phyloP scores from a whole-genome alignment of 805 yeast species.

The Candida corydali region DNA sequence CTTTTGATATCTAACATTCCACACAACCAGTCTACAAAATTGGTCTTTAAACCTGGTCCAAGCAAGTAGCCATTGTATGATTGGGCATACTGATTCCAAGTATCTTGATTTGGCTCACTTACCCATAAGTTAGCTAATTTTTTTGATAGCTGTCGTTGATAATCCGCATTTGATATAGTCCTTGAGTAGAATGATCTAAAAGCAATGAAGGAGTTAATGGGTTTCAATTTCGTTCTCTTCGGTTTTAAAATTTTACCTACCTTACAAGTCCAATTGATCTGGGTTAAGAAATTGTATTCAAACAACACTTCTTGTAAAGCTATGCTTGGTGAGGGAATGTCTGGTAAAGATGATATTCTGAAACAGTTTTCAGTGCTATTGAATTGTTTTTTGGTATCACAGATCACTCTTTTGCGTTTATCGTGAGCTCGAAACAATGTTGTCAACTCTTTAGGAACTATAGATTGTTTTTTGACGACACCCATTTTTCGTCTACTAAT shows the following conservation, averaged over 20 bases:
- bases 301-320: conserved; percentile 10
- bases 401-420: neutral
- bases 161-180: conserved; percentile 14
- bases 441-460: conserved; percentile 4
- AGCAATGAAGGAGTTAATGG: conserved; percentile 27
- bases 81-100: conserved; percentile 28
- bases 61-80: conserved; percentile 19
- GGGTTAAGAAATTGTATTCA: conserved; percentile 9
- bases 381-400: neutral
- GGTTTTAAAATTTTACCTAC: conserved; percentile 3
- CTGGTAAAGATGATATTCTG: conserved; percentile 11
- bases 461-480: neutral
- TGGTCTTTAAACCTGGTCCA: neutral
- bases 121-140: conserved; percentile 24
- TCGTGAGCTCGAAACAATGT: conserved; percentile 4
- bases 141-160: conserved; percentile 21
- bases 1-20: conserved; percentile 9
- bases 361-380: conserved; percentile 1
- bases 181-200: conserved; percentile 26
- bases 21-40: conserved; percentile 20
- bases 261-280: conserved; percentile 1
- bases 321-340: conserved; percentile 11
- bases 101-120: conserved; percentile 16
- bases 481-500: too few relatives aligned
- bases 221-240: conserved; percentile 10